A percentile compares a stretch with the other conserved stretches of the same genome.
Conservation (phyloP, 208 protist genomes). For the Wallacemonas collosoma region DNA sequence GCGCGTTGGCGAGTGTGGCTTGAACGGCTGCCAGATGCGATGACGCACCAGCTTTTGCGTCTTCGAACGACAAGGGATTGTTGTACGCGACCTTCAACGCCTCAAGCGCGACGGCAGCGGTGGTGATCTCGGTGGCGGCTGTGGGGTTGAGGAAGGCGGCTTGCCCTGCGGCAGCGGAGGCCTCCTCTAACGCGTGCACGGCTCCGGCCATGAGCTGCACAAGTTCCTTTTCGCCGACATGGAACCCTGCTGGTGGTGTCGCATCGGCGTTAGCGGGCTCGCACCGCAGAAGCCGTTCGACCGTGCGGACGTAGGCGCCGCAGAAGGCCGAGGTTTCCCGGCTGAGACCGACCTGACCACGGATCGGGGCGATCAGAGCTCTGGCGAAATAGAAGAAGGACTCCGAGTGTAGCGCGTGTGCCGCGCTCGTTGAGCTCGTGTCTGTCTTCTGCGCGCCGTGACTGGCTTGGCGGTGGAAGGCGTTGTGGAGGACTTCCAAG, state of each 20-base stretch:
- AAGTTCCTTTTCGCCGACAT: conserved; percentile 33
- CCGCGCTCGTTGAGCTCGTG: too few relatives aligned
- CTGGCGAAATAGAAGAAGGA: conserved; percentile 64
- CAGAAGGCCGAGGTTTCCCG: conserved; percentile 61
- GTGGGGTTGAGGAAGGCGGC: background rate
- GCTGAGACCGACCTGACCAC: conserved; percentile 48
- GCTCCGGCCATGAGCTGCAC: conserved; percentile 33
- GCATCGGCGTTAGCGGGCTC: background rate
- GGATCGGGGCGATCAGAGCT: conserved; percentile 44
- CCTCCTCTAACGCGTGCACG: conserved; percentile 25
- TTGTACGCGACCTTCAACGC: conserved; percentile 10
- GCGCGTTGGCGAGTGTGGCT: background rate
- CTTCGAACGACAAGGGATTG: conserved; percentile 18
- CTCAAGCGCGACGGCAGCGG: conserved; percentile 13
- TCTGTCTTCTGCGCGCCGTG: background rate
- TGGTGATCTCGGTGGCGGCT: background rate
- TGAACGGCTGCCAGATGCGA: background rate
- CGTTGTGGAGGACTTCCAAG: conserved; percentile 24
- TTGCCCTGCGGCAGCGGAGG: background rate
- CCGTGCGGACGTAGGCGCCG: conserved; percentile 51
- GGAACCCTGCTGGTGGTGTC: background rate
- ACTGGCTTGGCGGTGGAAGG: background rate
- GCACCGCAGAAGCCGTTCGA: conserved; percentile 40
- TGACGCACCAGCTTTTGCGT: conserved; percentile 13
- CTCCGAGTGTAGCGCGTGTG: conserved; percentile 23